Evolutionary conservation across 805 yeast genomes (phyloP), one percentile per base, ranked within the genome.

Genomic region (Wickerhamiella azyma): DNA sequence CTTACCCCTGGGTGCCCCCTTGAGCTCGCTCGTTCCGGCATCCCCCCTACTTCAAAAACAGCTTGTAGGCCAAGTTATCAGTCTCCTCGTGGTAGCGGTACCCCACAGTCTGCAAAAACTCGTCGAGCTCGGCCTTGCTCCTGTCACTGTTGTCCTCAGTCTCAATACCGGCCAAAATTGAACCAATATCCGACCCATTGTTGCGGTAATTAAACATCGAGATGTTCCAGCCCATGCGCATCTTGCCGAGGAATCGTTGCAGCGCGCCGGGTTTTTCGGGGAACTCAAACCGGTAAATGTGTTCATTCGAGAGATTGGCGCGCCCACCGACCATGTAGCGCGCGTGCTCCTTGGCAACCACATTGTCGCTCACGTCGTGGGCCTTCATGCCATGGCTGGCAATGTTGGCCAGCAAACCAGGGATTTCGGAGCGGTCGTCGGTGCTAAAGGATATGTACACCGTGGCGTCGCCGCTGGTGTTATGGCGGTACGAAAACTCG

Each of bases 251-350:
- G 66, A 92, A 92, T 48, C 75, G 81, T 26, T 81, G 75, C 57
- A 92, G 70, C 1, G 98, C 96, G 41, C 96, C 94, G 2, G 98
- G 97, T 58, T 92, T 79, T 60, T 92, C 99, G 11, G 99, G 99
- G 70, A 92, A 94, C 64, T 86, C 96, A 57, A 92, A 92, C 41
- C 81, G 73, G 55, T 78, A 75, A 30, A 92, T 65, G 55, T 80
- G 77, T 64, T 92, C 99, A 53, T 84, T 72, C 26, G 75, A 71
- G 16, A 83, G 76, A 18, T 70, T 64, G 0, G 88, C 76, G 50
- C 81, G 78, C 48, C 98, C 98, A 48, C 99, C 99, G 19, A 92
- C 94, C 52, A 92, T 69, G 62, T 92, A 94, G 62, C 99, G 75
- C 33, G 96, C 96, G 59, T 92, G 99, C 32, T 86, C 75, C 65